Evolutionary conservation across 2,329 filamentous ascomycete genomes (phyloP).

Genomic region (Venturia pyrina): DNA sequence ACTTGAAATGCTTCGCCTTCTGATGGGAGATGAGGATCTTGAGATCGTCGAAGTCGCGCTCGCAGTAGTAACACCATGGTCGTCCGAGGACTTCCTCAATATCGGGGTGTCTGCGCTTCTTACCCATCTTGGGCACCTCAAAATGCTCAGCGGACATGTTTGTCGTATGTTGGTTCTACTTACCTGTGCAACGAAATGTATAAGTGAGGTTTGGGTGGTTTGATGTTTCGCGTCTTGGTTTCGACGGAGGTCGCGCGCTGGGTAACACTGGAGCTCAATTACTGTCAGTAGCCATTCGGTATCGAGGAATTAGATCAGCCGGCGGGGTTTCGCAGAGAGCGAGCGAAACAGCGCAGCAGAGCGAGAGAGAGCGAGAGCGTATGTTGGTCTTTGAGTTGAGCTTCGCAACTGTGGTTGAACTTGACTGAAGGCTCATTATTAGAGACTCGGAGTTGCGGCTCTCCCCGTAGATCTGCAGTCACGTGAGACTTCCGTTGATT

Average conservation of each 20-base stretch:
- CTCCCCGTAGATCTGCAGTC: neutral
- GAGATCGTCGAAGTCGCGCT: slow-evolving; percentile 94
- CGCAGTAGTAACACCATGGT: slow-evolving; percentile 99
- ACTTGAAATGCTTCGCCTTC: slow-evolving; percentile 99
- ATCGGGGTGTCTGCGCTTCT: slow-evolving; percentile 77
- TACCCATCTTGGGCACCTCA: slow-evolving; percentile 50
- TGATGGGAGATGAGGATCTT: slow-evolving; percentile 96
- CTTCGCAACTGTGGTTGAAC: neutral
- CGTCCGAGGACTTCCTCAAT: slow-evolving; percentile 79
- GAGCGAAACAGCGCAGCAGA: neutral
- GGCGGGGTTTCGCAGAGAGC: neutral
- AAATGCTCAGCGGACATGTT: slow-evolving; percentile 3
- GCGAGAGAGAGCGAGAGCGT: neutral
- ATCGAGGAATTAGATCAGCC: neutral
- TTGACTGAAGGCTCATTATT: neutral
- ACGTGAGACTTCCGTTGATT: neutral
- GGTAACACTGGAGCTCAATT: neutral
- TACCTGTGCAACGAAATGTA: slow-evolving; percentile 1
- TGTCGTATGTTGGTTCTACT: slow-evolving; percentile 2
- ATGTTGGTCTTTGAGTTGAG: neutral
- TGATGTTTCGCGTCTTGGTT: neutral
- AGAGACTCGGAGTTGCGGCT: neutral
- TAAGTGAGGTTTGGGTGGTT: neutral
- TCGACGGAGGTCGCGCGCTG: neutral
- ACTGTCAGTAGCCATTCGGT: neutral